Percentiles rank a stretch among this genome's conserved stretches.
These are phyloP conservation scores for Fusarium devonianum DNA, from an alignment of 2,329 filamentous ascomycete species.

Conservation along the genomic window DNA sequence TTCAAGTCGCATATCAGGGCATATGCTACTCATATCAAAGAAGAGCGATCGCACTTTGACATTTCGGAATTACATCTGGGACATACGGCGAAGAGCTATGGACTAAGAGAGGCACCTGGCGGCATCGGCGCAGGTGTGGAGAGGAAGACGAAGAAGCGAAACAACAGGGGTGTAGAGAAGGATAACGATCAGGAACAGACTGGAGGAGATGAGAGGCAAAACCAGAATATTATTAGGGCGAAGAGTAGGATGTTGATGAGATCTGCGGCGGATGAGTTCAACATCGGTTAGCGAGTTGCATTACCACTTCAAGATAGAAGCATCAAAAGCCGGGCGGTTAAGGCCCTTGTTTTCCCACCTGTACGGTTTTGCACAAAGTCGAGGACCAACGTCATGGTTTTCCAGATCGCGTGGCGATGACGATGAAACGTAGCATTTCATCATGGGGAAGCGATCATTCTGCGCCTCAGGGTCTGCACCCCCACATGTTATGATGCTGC, in stretches of 20 bases:
- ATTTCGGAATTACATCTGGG: constrained; percentile 91
- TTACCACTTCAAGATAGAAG: constrained; percentile 27
- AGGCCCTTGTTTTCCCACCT: constrained; percentile 10
- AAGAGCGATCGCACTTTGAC: constrained; percentile 87
- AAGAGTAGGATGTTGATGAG: constrained; percentile 71
- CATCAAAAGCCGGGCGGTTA: constrained; percentile 27
- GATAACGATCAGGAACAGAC: constrained; percentile 52
- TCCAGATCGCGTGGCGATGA: constrained; percentile 12
- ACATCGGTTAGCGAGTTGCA: constrained; percentile 61
- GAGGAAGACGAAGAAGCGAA: constrained; percentile 53
- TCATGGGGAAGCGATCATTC: constrained; percentile 11
- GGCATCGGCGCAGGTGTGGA: constrained; percentile 72
- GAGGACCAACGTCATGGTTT: constrained; percentile 17
- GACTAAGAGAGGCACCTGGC: constrained; percentile 84
- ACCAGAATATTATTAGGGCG: constrained; percentile 60
- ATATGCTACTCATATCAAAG: constrained; percentile 90
- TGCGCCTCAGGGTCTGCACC: constrained; percentile 12
- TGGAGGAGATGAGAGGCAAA: constrained; percentile 43
- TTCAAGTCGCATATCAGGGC: constrained; percentile 93
- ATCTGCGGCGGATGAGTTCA: constrained; percentile 71
- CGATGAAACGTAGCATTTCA: constrained; percentile 12
- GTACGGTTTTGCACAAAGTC: background rate
- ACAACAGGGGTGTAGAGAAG: constrained; percentile 44
- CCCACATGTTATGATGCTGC: constrained; percentile 7
- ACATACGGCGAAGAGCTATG: constrained; percentile 93